These are phyloP conservation scores for Podochytrium sp. DNA, from an alignment of 192 early-diverging fungal species.

Conservation along the genomic window DNA sequence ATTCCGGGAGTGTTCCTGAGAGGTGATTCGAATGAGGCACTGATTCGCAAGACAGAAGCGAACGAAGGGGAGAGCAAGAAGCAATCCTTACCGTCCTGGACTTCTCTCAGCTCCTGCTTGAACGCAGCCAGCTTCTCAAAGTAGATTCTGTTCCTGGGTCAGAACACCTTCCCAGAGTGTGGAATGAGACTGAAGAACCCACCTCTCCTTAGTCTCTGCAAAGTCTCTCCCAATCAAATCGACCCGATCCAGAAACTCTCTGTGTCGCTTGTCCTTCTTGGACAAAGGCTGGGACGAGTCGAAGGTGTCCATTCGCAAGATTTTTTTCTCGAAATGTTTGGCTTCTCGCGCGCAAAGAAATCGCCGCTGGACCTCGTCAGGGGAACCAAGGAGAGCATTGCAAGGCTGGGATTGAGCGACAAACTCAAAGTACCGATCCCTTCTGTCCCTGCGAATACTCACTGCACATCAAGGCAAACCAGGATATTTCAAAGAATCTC, in stretches of 20 bases:
- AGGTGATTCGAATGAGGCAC: too few species aligned
- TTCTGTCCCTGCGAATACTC: neutral
- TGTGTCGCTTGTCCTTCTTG: conserved; percentile 58
- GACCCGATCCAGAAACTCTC: conserved; percentile 59
- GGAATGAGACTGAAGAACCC: neutral
- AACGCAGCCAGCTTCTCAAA: conserved; percentile 36
- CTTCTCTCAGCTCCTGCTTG: conserved; percentile 34
- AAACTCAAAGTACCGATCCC: neutral
- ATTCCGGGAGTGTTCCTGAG: conserved; percentile 69
- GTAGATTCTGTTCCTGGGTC: conserved; percentile 31
- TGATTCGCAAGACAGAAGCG: neutral
- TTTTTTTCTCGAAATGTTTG: conserved; percentile 21
- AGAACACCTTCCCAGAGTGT: neutral
- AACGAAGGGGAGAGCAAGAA: neutral
- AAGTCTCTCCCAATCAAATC: conserved; percentile 65
- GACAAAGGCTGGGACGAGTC: conserved; percentile 26
- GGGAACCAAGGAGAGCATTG: conserved; percentile 83
- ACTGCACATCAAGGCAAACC: conserved; percentile 70
- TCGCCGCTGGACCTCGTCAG: conserved; percentile 87
- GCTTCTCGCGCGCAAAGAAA: conserved; percentile 7
- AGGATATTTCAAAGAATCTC: conserved; percentile 96
- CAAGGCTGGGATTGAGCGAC: conserved; percentile 75
- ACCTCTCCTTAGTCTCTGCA: conserved; percentile 65
- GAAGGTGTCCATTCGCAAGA: neutral
- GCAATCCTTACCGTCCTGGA: conserved; percentile 36